Evolutionary conservation across 768 basidiomycete species (phyloP), one percentile per base, ranked within the genome.

Genomic region (Sutorius australiensis): DNA sequence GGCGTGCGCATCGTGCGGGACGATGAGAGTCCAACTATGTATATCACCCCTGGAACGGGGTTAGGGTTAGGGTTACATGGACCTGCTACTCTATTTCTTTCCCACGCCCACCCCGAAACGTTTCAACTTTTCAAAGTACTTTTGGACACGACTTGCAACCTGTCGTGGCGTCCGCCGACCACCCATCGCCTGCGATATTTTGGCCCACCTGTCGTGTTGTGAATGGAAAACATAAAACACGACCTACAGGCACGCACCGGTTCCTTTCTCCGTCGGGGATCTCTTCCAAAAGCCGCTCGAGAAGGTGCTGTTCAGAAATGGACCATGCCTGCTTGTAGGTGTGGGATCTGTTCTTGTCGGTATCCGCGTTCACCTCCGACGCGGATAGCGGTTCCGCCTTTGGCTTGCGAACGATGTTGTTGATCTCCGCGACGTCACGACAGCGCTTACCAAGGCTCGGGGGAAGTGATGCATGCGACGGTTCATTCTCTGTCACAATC

Each of bases 301-400:
- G 77, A 14, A 87, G 71, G 58, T 88, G 85, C 58, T 92, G 90
- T 62, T 91, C 89, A 0, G 79, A 80, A 19, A 82, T 73, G 2
- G 83, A 80, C 90, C 89, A 92, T 1, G 85, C 78, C 54, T 86
- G 83, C 65, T 91, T 91, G 72, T 88, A 92, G n/a, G 89, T 91
- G 57, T 89, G 86, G 5, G 61, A 55, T 50, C 56, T 58, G 37
- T 28, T 41, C 21, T 55, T 78, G 19, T 61, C 64, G 13, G 42
- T 47, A 34, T 64, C 62, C 50, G 61, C 45, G 51, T 59, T 61
- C 27, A 57, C 60, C 47, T 53, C 63, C 46, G 52, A 38, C n/a
- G 45, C 27, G 5, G 51, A 51, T 10, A 53, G 47, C 3, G 57
- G 50, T 19, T 65, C 67, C 6, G 48, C 24, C 45, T 58, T 62